Evolutionary conservation across 768 basidiomycete species (phyloP).

Genomic region (Lentinula sp.): DNA sequence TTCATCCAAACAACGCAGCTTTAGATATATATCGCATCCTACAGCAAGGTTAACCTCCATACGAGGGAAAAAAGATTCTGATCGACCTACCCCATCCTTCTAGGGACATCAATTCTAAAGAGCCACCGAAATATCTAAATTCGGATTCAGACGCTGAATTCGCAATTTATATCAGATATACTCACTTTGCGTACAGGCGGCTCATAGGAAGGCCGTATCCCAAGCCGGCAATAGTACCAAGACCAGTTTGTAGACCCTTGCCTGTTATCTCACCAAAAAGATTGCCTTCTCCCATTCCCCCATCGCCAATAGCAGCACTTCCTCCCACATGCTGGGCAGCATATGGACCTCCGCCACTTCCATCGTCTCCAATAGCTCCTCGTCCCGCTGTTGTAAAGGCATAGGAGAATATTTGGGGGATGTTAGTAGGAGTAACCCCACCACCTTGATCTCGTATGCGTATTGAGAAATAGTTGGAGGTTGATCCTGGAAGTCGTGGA

Average conservation of each 20-base stretch:
- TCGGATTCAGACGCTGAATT: constrained; percentile 9
- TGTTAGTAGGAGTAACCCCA: constrained; percentile 68
- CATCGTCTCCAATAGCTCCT: constrained; percentile 32
- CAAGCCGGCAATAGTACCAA: constrained; percentile 87
- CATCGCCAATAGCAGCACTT: constrained; percentile 47
- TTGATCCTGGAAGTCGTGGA: constrained; percentile 22
- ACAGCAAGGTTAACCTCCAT: constrained; percentile 21
- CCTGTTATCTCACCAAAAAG: constrained; percentile 76
- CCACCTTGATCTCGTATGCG: constrained; percentile 85
- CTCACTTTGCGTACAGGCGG: constrained; percentile 58
- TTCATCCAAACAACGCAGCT: constrained; percentile 44
- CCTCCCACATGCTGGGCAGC: constrained; percentile 77
- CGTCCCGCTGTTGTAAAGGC: constrained; percentile 83
- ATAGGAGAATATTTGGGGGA: constrained; percentile 83
- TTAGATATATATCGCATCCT: constrained; percentile 48
- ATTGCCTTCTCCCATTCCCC: constrained; percentile 35
- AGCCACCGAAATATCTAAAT: constrained; percentile 78
- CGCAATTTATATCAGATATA: neutral
- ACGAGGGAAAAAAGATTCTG: neutral
- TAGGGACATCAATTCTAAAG: constrained; percentile 71
- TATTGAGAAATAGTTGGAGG: constrained; percentile 58
- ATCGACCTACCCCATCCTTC: constrained; percentile 71
- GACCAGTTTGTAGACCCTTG: constrained; percentile 69
- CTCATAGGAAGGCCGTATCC: constrained; percentile 88
- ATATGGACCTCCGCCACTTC: constrained; percentile 60